phyloP scores from a whole-genome alignment of 768 basidiomycete species.

The Paxillus ammoniavirescens region DNA sequence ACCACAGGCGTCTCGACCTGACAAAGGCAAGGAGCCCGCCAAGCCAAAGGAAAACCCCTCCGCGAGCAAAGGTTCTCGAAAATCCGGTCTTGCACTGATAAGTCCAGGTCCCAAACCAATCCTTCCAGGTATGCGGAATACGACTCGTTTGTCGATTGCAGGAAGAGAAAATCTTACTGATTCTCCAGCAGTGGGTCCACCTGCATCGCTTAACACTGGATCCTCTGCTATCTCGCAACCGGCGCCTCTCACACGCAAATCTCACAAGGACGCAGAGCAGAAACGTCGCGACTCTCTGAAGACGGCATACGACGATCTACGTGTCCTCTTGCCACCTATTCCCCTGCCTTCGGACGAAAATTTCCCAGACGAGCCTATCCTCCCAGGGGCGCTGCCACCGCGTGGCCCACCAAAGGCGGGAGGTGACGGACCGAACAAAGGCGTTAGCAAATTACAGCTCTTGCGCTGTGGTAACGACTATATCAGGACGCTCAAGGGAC shows the following conservation, averaged over 20 bases:
- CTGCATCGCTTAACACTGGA: conserved; percentile 23
- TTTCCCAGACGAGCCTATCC: conserved; percentile 66
- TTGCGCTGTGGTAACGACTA: conserved; percentile 90
- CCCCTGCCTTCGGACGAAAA: conserved; percentile 76
- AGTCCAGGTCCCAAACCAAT: conserved; percentile 69
- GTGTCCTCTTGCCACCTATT: conserved; percentile 82
- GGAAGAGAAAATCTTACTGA: conserved; percentile 1
- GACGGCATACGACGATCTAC: conserved; percentile 86
- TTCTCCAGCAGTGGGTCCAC: conserved; percentile 32
- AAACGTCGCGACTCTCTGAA: conserved; percentile 96
- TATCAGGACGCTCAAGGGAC: conserved; percentile 71
- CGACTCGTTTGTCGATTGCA: neutral
- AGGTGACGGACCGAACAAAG: conserved; percentile 90
- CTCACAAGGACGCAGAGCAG: conserved; percentile 96
- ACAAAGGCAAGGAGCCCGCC: conserved; percentile 29
- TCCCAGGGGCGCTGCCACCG: conserved; percentile 88
- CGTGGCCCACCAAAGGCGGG: conserved; percentile 84
- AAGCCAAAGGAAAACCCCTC: conserved; percentile 28
- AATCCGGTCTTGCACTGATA: conserved; percentile 31
- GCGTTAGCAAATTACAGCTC: conserved; percentile 90
- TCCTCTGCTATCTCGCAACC: conserved; percentile 31
- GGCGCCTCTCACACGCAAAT: conserved; percentile 63
- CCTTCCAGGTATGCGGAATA: conserved; percentile 54
- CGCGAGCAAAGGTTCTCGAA: conserved; percentile 25
- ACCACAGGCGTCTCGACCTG: conserved; percentile 14